Base-by-base conservation (phyloP, 148 eudicot species). In the Cornus suecica region DNA sequence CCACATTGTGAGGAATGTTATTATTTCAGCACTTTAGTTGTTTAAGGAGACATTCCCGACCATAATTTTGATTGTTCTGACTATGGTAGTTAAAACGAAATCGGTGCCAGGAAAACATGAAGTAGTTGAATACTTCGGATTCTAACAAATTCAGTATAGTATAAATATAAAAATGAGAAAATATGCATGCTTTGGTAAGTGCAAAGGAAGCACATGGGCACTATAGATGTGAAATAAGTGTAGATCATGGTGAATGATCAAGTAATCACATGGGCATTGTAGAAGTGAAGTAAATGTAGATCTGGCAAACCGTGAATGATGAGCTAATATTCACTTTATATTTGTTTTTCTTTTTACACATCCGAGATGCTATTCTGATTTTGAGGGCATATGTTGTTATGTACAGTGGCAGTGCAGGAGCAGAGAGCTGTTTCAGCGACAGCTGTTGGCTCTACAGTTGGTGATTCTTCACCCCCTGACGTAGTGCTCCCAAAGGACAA, bases 401-500 rank as follows among this genome's bases (percentile, higher is more conserved):
- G 60, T 73, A 41, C 70, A 94, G 98, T 79, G 80, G 97, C 98
- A 63, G 94, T 90, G 74, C 97, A 89, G 85, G 99, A 89, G 80
- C 99, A 87, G 78, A 81, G 82, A 79, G 87, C 88, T 58, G 86
- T 85, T 62, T 87, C 91, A 30, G 85, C 83, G 29, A 83, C 92
- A 37, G 85, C 80, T n/a, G 84, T 80, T 63, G 85, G 93, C 76
- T 94, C 99, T 1, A 86, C 87, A 3, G 96, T 86, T 4, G 97
- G 91, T 5, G 97, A 95, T 71, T 90, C 91, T n/a, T 92, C 99
- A 56, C 97, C 97, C 68, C 92, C 90, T 14, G 88, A 87, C 29
- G 63, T 85, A 62, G 69, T 87, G 58, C 92, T 91, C 72, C 86
- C 89, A 26, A 88, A 89, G 81, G 87, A 80, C 85, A 86, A 79